Base-by-base conservation (phyloP, 805 yeast genomes). In the Wickerhamomyces pijperi region DNA sequence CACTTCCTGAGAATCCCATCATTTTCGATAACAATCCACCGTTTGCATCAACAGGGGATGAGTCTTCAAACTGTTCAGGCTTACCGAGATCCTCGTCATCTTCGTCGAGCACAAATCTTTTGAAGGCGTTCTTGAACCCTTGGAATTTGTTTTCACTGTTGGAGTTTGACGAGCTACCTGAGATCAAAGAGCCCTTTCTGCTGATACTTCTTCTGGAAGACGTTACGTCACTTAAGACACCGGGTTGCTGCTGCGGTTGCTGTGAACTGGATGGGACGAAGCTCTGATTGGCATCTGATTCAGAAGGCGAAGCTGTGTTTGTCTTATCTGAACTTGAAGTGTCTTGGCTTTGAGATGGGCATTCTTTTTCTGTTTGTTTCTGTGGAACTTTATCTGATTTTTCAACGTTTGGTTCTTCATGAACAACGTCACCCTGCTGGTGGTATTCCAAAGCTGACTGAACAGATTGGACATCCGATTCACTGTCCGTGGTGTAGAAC, bases 11-110 rank as follows among this genome's bases (percentile, higher is more conserved):
- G 12, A 59, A 23, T 19, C 51, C 59, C 41, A 63, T 53, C 15
- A 59, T 46, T 35, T 46, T 56, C 12, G 58, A 46, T 8, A 60
- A 47, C 28, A 60, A 43, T 1, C 55, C 56, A 15, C 43, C 53
- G 0, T 55, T 55, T 16, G 42, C 53, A 3, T 47, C 45, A n/a
- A 46, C 48, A 8, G 44, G 47, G 6, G 48, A 51, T 13, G 43
- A 50, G 9, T 51, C 56, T 17, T 32, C 38, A 14, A 49, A 49
- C 11, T 44, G 49, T 6, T 47, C 36, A 8, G 25, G 15, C 35
- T 32, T 29, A 20, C 39, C 18, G 38, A 9, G 13, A 36, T 41
- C 9, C 38, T 43, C 46, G 19, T 43, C 46, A 8, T 40, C 32
- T 9, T 47, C 54, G 23, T 51, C 55, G 29, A 41, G 38, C 3